These are phyloP conservation scores for Massospora cicadina DNA, from an alignment of 371 early-diverging fungal species.

Conservation along the genomic window DNA sequence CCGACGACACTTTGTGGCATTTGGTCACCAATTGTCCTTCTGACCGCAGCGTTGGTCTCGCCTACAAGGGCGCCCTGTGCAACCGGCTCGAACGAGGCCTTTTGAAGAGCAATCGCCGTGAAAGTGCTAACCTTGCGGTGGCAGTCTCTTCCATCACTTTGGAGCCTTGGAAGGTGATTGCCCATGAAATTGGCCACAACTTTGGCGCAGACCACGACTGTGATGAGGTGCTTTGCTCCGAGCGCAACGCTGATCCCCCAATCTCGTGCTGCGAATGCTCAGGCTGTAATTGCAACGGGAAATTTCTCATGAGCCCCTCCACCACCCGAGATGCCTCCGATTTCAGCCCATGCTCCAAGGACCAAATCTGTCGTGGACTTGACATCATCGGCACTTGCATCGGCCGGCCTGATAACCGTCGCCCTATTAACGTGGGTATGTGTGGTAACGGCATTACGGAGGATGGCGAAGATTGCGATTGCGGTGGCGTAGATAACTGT, in stretches of 20 bases:
- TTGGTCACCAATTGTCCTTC: slow-evolving; percentile 76
- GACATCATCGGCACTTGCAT: slow-evolving; percentile 36
- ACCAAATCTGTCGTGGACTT: slow-evolving; percentile 38
- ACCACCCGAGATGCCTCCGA: slow-evolving; percentile 42
- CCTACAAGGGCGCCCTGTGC: slow-evolving; percentile 78
- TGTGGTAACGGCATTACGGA: slow-evolving; percentile 93
- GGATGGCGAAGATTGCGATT: slow-evolving; percentile 84
- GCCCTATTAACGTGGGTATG: slow-evolving; percentile 31
- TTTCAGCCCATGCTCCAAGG: slow-evolving; percentile 59
- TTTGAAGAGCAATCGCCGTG: not conserved
- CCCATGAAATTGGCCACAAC: slow-evolving; percentile 88
- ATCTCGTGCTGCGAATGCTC: slow-evolving; percentile 33
- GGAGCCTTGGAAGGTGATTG: slow-evolving; percentile 88
- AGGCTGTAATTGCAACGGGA: slow-evolving; percentile 40
- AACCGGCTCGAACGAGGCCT: slow-evolving; percentile 22
- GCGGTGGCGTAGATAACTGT: slow-evolving; percentile 56
- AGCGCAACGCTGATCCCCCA: slow-evolving; percentile 17
- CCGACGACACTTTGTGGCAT: slow-evolving; percentile 84
- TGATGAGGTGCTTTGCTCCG: slow-evolving; percentile 12
- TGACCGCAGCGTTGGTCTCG: slow-evolving; percentile 79
- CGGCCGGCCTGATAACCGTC: slow-evolving; percentile 33
- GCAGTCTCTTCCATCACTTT: slow-evolving; percentile 71
- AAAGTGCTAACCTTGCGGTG: slow-evolving; percentile 39
- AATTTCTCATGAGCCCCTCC: slow-evolving; percentile 69
- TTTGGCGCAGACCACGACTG: slow-evolving; percentile 46